phyloP scores from a whole-genome alignment of 2,329 filamentous ascomycete species.

The Colletotrichum agaves region DNA sequence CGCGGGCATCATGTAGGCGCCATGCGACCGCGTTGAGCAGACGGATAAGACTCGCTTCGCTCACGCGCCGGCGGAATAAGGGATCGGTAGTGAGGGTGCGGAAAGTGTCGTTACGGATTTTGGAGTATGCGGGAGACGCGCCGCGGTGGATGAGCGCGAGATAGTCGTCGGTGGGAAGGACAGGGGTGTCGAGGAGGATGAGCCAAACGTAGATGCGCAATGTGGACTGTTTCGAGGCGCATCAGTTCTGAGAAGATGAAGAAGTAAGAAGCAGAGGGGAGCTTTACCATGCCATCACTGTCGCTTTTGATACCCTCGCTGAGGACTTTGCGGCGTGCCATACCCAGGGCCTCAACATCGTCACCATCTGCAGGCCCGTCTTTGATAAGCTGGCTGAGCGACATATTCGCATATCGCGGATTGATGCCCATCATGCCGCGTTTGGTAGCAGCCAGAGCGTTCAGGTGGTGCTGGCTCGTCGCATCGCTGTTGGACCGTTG shows the following conservation, averaged over 20 bases:
- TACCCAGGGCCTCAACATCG: conserved; percentile 69
- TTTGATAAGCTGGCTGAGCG: conserved; percentile 80
- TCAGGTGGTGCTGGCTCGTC: conserved; percentile 54
- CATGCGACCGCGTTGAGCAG: conserved; percentile 95
- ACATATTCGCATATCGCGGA: conserved; percentile 63
- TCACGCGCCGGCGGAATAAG: conserved; percentile 94
- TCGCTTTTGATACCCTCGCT: conserved; percentile 82
- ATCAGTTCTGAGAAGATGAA: background rate
- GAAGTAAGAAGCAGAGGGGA: no score
- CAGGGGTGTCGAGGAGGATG: conserved; percentile 87
- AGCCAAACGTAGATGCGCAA: conserved; percentile 97
- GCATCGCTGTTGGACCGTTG: conserved; percentile 80
- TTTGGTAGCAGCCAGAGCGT: conserved; percentile 48
- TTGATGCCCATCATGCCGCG: conserved; percentile 47
- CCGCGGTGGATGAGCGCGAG: conserved; percentile 91
- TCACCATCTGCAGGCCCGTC: conserved; percentile 83
- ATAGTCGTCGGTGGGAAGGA: conserved; percentile 88
- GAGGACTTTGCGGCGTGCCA: conserved; percentile 77
- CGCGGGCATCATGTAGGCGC: conserved; percentile 85
- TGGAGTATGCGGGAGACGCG: conserved; percentile 92
- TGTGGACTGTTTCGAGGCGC: conserved; percentile 71
- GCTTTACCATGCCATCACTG: conserved; percentile 79
- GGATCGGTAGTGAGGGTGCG: conserved; percentile 96
- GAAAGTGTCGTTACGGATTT: conserved; percentile 98
- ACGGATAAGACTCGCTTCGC: conserved; percentile 93